phyloP scores from a whole-genome alignment of 495 filamentous ascomycete species.

The Penicillium alfredii region DNA sequence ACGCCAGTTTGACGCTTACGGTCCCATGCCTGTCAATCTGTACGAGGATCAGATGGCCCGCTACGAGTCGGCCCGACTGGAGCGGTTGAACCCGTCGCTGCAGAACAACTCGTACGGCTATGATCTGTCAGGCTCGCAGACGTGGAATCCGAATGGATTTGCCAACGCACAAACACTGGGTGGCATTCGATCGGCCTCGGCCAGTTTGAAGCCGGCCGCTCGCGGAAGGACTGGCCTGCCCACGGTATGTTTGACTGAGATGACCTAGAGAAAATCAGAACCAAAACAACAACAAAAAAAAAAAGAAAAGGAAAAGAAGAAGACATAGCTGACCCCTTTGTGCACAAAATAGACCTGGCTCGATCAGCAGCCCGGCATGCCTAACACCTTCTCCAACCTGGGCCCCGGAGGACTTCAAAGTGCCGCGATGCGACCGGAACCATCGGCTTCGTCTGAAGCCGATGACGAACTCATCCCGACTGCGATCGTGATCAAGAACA shows the following conservation, averaged over 20 bases:
- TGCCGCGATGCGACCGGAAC: constrained; percentile 46
- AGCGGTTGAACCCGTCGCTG: constrained; percentile 52
- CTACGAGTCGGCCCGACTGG: constrained; percentile 55
- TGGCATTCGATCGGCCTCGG: constrained; percentile 48
- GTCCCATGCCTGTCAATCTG: constrained; percentile 53
- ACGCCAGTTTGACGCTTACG: constrained; percentile 63
- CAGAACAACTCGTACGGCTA: constrained; percentile 50
- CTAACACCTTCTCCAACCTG: constrained; percentile 47
- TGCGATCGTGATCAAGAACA: constrained; percentile 99
- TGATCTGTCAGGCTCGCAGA: constrained; percentile 57
- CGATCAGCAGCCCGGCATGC: constrained; percentile 51
- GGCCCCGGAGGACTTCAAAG: constrained; percentile 47
- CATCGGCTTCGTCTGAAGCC: constrained; percentile 47
- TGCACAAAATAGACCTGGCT: constrained; percentile 50
- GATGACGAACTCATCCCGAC: constrained; percentile 93
- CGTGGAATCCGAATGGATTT: constrained; percentile 58
- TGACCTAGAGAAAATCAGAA: too few relatives aligned
- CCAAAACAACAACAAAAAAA: too few relatives aligned
- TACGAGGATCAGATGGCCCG: constrained; percentile 59
- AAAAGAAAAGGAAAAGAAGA: too few relatives aligned
- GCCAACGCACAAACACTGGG: constrained; percentile 46
- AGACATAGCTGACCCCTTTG: background rate
- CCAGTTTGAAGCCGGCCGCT: constrained; percentile 50
- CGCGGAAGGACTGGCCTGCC: constrained; percentile 53
- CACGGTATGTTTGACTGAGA: too few relatives aligned